phyloP scores from a whole-genome alignment of 768 basidiomycete species.

The Arthromyces matolae region DNA sequence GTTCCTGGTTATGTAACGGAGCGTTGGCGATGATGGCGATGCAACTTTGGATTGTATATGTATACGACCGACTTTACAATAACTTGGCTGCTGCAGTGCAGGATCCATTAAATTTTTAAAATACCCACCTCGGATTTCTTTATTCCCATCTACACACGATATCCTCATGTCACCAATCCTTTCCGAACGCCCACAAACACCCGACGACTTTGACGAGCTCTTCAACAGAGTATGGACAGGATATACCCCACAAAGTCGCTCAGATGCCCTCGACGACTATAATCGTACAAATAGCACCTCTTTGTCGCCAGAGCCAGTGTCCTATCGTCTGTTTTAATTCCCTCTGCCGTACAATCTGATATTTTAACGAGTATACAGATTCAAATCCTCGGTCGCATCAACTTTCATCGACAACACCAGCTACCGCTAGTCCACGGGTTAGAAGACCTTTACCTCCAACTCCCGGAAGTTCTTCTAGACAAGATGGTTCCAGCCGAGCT shows the following conservation, averaged over 20 bases:
- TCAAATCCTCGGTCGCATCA: constrained; percentile 12
- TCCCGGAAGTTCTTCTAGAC: constrained; percentile 15
- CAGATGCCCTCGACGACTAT: constrained; percentile 1
- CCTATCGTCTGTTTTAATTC: constrained; percentile 9
- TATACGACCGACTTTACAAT: too few species aligned
- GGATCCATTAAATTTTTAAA: background rate
- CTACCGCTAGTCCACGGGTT: constrained; percentile 12
- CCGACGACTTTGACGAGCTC: constrained; percentile 54
- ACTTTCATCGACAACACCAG: constrained; percentile 14
- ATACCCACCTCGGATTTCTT: constrained; percentile 10
- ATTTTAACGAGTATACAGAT: background rate
- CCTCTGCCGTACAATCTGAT: background rate
- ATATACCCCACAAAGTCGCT: constrained; percentile 35
- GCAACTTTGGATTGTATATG: too few species aligned
- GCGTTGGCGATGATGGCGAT: background rate
- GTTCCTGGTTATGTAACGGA: constrained; percentile 12
- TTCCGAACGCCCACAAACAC: constrained; percentile 17
- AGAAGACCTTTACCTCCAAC: constrained; percentile 24
- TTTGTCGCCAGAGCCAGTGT: constrained; percentile 3
- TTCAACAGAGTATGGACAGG: constrained; percentile 56
- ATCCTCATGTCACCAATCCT: constrained; percentile 7
- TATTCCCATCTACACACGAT: constrained; percentile 2
- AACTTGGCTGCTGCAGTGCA: constrained; percentile 17
- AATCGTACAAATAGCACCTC: background rate
- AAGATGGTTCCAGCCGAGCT: constrained; percentile 5